Base-by-base conservation (phyloP, 441 rosid genomes). In the Sinapis alba region DNA sequence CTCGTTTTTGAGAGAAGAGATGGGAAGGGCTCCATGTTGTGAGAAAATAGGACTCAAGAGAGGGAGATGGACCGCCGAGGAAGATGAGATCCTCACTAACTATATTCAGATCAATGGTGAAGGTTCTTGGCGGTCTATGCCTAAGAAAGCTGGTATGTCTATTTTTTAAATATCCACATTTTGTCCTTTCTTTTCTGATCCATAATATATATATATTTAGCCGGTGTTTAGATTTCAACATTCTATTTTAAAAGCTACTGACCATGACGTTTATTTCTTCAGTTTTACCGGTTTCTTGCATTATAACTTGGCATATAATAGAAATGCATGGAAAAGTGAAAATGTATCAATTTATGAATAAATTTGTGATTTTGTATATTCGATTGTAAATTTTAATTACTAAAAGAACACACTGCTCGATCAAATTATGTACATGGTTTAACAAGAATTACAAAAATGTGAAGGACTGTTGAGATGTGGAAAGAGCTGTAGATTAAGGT, bases 401-500 rank as follows among this genome's bases (percentile, higher is more conserved):
- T 34, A 19, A 9, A 62, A 18, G 12, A 65, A 10, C 10, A 21
- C 21, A 16, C 7, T 15, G 28, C 41, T 60, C 18, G 21, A 24
- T n/a, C n/a, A 11, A 4, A 9, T 4, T 60, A 62, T 62, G 13
- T n/a, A n/a, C 41, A 19, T 62, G 27, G 47, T 21, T 32, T 34
- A 34, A 62, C 43, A 11, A 34, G 0, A 11, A 11, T 19, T 34
- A 36, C n/a, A 24, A 65, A 45, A 65, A 68, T 68, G 50, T 79
- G 68, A 73, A 90, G 98, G 96, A 24, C 79, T 91, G 72, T 65
- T 88, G 68, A 91, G 98, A 73, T 93, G 98, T 69, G 98, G 98
- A 5, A 93, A 93, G 88, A 93, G 98, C 56, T 93, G 98, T 75
- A 87, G 98, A 76, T 74, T 93, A 77, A 91, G 98, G 83, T 93